Evolutionary conservation across 1,284 basidiomycete species (phyloP).

Genomic region (Trichosporon coremiiforme): DNA sequence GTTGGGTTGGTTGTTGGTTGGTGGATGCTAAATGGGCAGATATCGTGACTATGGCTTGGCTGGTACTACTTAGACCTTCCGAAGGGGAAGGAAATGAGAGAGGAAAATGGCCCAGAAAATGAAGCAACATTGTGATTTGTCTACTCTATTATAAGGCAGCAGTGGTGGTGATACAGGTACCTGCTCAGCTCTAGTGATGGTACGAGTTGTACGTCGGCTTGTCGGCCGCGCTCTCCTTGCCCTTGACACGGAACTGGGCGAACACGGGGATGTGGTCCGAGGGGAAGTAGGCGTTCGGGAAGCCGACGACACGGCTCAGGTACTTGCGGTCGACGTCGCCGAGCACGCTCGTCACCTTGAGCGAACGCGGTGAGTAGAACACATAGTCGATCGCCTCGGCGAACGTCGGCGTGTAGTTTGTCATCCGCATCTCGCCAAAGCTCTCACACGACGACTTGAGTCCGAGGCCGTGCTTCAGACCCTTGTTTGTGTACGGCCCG

Average conservation of each 20-base stretch:
- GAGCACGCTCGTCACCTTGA: conserved; percentile 82
- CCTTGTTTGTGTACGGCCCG: conserved; percentile 89
- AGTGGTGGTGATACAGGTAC: background rate
- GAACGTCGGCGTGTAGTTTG: conserved; percentile 88
- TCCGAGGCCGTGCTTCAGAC: conserved; percentile 74
- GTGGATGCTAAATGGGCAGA: background rate
- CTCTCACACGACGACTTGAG: conserved; percentile 81
- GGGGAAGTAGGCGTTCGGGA: conserved; percentile 95
- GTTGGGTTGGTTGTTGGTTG: background rate
- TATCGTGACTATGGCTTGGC: conserved; percentile 1
- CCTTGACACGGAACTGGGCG: conserved; percentile 55
- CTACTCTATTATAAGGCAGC: conserved; percentile 12
- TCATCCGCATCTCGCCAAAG: conserved; percentile 72
- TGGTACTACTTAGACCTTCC: background rate
- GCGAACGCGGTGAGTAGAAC: conserved; percentile 79
- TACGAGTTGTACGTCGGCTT: conserved; percentile 28
- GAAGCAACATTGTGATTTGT: conserved; percentile 19
- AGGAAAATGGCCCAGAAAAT: conserved; percentile 12
- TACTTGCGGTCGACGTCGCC: conserved; percentile 86
- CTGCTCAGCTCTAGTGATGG: conserved; percentile 22
- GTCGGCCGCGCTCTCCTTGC: conserved; percentile 57
- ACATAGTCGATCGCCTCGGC: conserved; percentile 88
- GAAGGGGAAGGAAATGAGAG: background rate
- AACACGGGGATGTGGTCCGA: conserved; percentile 66
- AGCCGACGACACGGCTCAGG: conserved; percentile 88